Evolutionary conservation across 345 rosid species (phyloP).

Genomic region (Eucalyptus virginea): DNA sequence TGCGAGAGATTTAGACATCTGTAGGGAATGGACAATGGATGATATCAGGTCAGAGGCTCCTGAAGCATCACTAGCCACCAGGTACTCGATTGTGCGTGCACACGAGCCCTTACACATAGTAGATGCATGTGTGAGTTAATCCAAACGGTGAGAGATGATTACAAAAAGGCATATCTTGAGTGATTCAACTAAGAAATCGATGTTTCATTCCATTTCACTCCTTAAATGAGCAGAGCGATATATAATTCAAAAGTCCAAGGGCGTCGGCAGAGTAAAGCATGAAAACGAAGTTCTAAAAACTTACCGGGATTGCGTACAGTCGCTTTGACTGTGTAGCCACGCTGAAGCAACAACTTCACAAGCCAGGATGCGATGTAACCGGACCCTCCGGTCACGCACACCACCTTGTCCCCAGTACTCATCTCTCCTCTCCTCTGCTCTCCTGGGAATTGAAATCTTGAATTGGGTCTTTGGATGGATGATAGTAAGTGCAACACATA

Average conservation of each 20-base stretch:
- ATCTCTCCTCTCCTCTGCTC: neutral
- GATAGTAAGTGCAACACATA: neutral
- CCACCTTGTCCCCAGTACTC: neutral
- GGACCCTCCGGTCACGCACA: slow-evolving; percentile 30
- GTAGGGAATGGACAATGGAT: neutral
- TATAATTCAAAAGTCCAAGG: no score
- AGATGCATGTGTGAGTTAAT: neutral
- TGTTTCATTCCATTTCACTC: neutral
- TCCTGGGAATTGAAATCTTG: neutral
- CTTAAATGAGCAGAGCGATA: neutral
- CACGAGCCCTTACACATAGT: neutral
- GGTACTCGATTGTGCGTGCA: neutral
- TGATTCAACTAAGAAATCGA: neutral
- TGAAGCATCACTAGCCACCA: neutral
- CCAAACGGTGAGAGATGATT: neutral
- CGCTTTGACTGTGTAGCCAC: slow-evolving; percentile 32
- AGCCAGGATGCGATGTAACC: slow-evolving; percentile 43
- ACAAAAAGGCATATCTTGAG: neutral
- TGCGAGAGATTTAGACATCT: neutral
- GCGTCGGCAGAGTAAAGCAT: neutral
- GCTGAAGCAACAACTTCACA: slow-evolving; percentile 22
- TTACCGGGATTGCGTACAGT: slow-evolving; percentile 21
- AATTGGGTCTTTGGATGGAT: neutral
- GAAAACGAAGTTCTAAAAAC: neutral
- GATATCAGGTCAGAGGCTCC: neutral